These are phyloP conservation scores for Heterobasidion parviporum DNA, from an alignment of 1,284 basidiomycete genomes.

Conservation along the genomic window DNA sequence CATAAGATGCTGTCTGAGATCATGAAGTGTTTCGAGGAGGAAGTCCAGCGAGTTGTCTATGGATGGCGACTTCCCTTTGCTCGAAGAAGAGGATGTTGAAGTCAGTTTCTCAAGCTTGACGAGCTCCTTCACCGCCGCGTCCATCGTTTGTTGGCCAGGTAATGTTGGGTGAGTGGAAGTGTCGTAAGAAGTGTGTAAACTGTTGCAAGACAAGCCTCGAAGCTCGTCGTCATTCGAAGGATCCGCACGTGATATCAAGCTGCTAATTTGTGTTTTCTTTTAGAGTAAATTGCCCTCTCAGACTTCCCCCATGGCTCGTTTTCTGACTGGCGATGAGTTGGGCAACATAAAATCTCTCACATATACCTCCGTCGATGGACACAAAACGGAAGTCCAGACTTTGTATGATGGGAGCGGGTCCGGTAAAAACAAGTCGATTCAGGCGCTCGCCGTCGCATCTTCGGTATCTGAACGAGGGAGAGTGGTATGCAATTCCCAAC, in stretches of 20 bases:
- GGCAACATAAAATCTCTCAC: constrained; percentile 58
- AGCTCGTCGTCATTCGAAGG: not conserved
- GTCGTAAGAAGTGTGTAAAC: not conserved
- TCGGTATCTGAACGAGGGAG: constrained; percentile 17
- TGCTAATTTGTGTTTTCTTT: not conserved
- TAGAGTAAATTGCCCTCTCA: not conserved
- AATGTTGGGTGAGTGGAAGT: not conserved
- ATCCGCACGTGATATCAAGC: not conserved
- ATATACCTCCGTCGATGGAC: constrained; percentile 23
- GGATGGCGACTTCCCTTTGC: constrained; percentile 43
- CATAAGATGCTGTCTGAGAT: constrained; percentile 47
- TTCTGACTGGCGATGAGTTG: constrained; percentile 65
- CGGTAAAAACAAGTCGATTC: constrained; percentile 30
- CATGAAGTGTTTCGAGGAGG: constrained; percentile 53
- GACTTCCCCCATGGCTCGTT: constrained; percentile 43
- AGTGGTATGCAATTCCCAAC: constrained; percentile 24
- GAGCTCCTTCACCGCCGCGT: constrained; percentile 65
- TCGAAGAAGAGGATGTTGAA: constrained; percentile 28
- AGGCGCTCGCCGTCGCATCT: constrained; percentile 25
- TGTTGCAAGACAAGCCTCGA: no score
- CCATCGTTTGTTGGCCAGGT: constrained; percentile 35
- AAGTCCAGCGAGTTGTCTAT: constrained; percentile 61
- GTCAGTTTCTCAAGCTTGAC: constrained; percentile 62
- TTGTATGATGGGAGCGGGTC: constrained; percentile 25
- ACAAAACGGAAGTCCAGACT: constrained; percentile 23